Evolutionary conservation across 2,329 filamentous ascomycete species (phyloP), one percentile per base, ranked within the genome.

Genomic region (Penicillium sp.): DNA sequence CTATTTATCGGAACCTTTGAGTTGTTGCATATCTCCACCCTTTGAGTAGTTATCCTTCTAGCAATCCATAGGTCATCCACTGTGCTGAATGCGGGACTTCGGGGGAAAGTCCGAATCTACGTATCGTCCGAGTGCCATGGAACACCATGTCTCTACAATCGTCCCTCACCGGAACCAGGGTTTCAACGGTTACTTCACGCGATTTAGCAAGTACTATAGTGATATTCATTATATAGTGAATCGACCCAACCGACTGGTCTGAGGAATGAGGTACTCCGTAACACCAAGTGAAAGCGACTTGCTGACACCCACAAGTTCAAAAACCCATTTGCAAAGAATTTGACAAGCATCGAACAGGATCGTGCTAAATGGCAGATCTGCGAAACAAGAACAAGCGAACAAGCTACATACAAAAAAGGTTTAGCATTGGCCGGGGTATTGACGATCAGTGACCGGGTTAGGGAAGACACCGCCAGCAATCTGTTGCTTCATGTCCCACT

Each of bases 381-480:
- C 9, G 38, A 43, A 32, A 45, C 5, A 51, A 38, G 2, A 34
- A 24, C 27, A 24, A 29, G 42, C 18, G 3, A 32, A 22, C 24
- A 45, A 38, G 9, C 24, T 18, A 48, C 6, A 31, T 11, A 29
- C 18, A 11, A 5, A 10, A 29, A 34, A 47, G 16, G 38, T 29
- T 50, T 49, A 64, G 50, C 72, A 75, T 53, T 72, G 71, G 21
- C 60, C 58, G 14, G 67, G 67, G 62, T 65, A 75, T 54, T 65
- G 45, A 40, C 74, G 67, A 47, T 64, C 62, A 5, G 62, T 65
- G 43, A 73, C 57, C 29, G 73, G 72, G 57, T 77, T 73, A 16
- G 80, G 80, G 67, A 83, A 83, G 43, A 83, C 60, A 1, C 74
- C 75, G 14, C 63, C 67, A 11, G 69, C 72, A 24, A 79, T 57